Conservation (phyloP, 306 rosid species). For the Pyrus betulifolia region DNA sequence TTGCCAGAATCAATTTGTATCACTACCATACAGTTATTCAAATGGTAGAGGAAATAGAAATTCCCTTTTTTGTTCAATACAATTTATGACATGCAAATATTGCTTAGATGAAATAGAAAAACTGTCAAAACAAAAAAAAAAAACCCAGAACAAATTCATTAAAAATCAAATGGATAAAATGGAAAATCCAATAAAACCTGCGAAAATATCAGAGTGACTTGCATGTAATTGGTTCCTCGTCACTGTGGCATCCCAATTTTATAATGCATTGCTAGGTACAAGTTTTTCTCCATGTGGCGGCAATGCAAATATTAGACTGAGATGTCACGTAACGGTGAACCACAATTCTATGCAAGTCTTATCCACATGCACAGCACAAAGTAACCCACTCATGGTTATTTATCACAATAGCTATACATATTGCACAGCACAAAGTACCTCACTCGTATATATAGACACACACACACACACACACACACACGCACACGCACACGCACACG, state of each 20-base stretch:
- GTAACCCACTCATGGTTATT: not conserved
- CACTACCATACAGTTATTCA: conserved; percentile 9
- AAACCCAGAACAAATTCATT: not conserved
- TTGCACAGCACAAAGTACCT: not conserved
- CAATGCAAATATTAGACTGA: not conserved
- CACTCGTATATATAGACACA: not conserved
- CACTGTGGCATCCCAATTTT: too few relatives aligned
- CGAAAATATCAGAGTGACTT: not conserved
- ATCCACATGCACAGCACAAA: not conserved
- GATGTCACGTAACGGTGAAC: not conserved
- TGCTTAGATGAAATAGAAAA: not conserved
- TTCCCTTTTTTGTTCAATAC: conserved; percentile 4
- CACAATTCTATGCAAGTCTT: not conserved
- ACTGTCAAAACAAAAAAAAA: too few relatives aligned
- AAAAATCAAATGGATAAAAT: not conserved
- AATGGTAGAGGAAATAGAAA: conserved; percentile 36
- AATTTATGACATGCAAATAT: not conserved
- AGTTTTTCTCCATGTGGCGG: too few relatives aligned
- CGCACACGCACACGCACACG: too few relatives aligned
- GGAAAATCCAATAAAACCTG: not conserved
- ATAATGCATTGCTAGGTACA: too few relatives aligned
- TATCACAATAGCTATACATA: not conserved
- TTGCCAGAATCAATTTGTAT: conserved; percentile 39
- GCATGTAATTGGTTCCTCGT: too few relatives aligned
- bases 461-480: too few relatives aligned